These are phyloP conservation scores for Didymellaceae sp. DNA, from an alignment of 2,329 filamentous ascomycete genomes.

Conservation along the genomic window DNA sequence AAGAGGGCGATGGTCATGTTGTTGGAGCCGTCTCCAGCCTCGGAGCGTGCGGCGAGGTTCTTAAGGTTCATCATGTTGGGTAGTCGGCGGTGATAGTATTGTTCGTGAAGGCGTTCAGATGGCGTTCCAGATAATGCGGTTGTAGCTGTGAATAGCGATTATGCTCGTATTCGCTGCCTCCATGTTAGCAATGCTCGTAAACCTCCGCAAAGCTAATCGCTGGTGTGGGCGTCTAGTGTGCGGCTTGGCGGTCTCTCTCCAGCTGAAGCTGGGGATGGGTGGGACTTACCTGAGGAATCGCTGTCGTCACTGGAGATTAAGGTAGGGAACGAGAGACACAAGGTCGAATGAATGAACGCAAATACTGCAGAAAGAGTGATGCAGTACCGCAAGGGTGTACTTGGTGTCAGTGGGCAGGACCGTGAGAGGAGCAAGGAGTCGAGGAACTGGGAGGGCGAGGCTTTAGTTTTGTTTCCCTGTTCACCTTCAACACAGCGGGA, in stretches of 20 bases:
- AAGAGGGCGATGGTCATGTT: conserved; percentile 75
- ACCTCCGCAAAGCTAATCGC: conserved; percentile 16
- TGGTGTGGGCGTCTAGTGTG: conserved; percentile 24
- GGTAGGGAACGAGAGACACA: conserved; percentile 32
- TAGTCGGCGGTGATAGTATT: conserved; percentile 18
- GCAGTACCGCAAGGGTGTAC: conserved; percentile 54
- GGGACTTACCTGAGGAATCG: conserved; percentile 37
- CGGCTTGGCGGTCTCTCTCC: conserved; percentile 28
- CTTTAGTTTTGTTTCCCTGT: conserved; percentile 29
- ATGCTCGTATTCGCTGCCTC: conserved; percentile 36
- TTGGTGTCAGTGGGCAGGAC: conserved; percentile 30
- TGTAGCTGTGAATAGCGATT: conserved; percentile 26
- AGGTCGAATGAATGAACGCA: conserved; percentile 52
- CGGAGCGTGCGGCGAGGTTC: conserved; percentile 60
- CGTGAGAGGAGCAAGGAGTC: conserved; percentile 46
- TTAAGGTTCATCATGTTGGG: conserved; percentile 52
- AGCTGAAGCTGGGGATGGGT: conserved; percentile 16
- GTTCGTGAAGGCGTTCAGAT: conserved; percentile 31
- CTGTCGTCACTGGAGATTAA: conserved; percentile 20
- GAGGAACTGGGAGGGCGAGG: conserved; percentile 20
- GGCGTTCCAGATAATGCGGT: conserved; percentile 26
- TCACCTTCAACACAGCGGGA: conserved; percentile 24
- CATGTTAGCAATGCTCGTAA: conserved; percentile 31
- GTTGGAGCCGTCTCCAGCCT: conserved; percentile 58
- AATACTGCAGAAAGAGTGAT: conserved; percentile 70